Evolutionary conservation across 179 eudicot species (phyloP).

Genomic region (Carnegiea gigantea): DNA sequence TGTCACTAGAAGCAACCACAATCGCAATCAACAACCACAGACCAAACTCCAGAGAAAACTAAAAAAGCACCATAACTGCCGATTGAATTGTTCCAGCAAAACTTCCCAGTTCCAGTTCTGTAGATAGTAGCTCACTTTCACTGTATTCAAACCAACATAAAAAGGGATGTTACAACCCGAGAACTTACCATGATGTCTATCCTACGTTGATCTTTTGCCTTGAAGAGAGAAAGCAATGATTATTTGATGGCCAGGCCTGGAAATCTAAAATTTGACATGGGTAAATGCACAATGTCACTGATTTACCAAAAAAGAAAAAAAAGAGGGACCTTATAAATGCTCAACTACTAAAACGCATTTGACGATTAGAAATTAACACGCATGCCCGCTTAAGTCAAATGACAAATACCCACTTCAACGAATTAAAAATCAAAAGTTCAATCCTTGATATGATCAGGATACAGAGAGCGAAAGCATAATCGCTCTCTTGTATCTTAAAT

Average conservation of each 20-base stretch:
- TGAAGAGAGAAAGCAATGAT: background rate
- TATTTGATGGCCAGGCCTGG: background rate
- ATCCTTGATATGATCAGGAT: background rate
- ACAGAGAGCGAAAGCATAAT: background rate
- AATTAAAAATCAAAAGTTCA: background rate
- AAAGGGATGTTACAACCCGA: background rate
- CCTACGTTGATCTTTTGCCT: background rate
- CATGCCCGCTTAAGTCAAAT: background rate
- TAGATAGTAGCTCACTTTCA: background rate
- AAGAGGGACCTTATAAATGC: too few relatives aligned
- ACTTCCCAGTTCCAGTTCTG: background rate
- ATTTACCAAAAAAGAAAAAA: too few relatives aligned
- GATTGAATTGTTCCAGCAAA: background rate
- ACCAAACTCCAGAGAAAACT: background rate
- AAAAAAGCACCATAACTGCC: background rate
- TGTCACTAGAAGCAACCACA: background rate
- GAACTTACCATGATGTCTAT: conserved; percentile 21
- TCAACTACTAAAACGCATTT: background rate
- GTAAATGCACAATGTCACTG: conserved; percentile 1
- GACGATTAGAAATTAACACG: background rate
- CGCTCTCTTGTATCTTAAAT: too few relatives aligned
- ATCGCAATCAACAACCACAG: conserved; percentile 4
- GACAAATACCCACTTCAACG: background rate
- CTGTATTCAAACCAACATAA: background rate
- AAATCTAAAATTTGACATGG: background rate